Base-by-base conservation (phyloP, 2,329 filamentous ascomycete genomes). In the Colletotrichum sojae region DNA sequence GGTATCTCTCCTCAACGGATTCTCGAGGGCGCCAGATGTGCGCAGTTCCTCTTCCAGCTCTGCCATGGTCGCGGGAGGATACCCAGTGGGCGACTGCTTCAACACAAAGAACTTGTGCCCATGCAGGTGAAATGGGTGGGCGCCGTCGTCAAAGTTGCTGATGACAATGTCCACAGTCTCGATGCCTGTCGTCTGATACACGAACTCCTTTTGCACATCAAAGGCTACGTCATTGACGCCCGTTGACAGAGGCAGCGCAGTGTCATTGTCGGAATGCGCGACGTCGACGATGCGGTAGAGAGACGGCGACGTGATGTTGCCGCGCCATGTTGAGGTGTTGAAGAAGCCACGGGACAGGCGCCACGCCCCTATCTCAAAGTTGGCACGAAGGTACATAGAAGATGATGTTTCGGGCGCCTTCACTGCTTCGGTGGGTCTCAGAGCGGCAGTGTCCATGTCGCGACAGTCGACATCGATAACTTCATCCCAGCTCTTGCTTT, bases 301-400 rank as follows among this genome's bases (percentile, higher is more conserved):
- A 0, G 80, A 77, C 0, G 81, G 81, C 18, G 74, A 73, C 0
- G 79, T 81, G 2, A 71, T 71, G 53, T 82, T 83, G 10, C 73
- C 72, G n/a, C 76, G 81, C 80, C 85, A 89, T 0, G 83, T 84
- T 1, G 82, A 85, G 4, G 78, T 77, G 71, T 89, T 89, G 72
- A 90, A 85, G 75, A 85, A 87, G 1, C 86, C 87, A 1, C 87
- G 83, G 1, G 82, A 82, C 0, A 90, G 78, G 0, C 83, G 78
- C 80, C 87, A 88, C 39, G 81, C 83, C 2, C 86, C 83, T 59
- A 88, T 89, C 72, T 86, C 83, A 71, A 89, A 89, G 57, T 85
- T 87, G 2, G 85, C 83, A 3, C 86, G 83, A 1, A 90, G 74
- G 48, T 82, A 60, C 12, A 88, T 73, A 76, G 83, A 73, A 70